Evolutionary conservation across 2,329 filamentous ascomycete genomes (phyloP).

Genomic region (Aspergillus glaucus): DNA sequence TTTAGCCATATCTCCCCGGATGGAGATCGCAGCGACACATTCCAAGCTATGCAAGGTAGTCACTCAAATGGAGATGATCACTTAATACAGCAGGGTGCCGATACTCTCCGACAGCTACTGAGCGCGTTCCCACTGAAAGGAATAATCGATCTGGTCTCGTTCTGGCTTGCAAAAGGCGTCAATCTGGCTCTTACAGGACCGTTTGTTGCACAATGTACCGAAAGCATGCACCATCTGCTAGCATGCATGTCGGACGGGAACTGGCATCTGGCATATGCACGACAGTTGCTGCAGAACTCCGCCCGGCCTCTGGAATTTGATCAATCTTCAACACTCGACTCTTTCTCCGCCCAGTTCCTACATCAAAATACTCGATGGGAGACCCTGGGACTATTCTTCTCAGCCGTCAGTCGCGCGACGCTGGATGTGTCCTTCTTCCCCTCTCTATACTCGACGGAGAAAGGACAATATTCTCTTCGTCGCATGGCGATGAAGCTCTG

Average conservation of each 20-base stretch:
- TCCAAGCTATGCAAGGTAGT: not conserved
- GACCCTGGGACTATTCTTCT: conserved; percentile 34
- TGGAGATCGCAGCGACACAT: conserved; percentile 4
- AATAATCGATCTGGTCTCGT: conserved; percentile 9
- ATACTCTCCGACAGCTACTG: conserved; percentile 17
- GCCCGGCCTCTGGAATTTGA: no score
- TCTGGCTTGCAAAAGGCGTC: conserved; percentile 3
- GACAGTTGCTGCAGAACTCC: no score
- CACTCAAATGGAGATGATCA: conserved; percentile 16
- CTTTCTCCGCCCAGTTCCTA: conserved; percentile 14
- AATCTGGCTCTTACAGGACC: no score
- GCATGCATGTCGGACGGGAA: no score
- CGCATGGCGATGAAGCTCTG: conserved; percentile 22
- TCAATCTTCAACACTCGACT: no score
- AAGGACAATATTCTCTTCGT: conserved; percentile 19
- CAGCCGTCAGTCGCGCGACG: conserved; percentile 29
- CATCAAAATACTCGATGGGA: conserved; percentile 32
- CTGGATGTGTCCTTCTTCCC: conserved; percentile 26
- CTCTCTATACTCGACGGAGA: conserved; percentile 20
- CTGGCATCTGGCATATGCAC: no score
- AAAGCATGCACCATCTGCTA: no score
- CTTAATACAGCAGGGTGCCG: conserved; percentile 18
- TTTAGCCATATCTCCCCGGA: conserved; percentile 22
- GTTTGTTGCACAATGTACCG: no score
- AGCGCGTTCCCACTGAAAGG: conserved; percentile 12